These are phyloP conservation scores for Botrytis pseudocinerea DNA, from an alignment of 2,329 filamentous ascomycete species.

Conservation along the genomic window DNA sequence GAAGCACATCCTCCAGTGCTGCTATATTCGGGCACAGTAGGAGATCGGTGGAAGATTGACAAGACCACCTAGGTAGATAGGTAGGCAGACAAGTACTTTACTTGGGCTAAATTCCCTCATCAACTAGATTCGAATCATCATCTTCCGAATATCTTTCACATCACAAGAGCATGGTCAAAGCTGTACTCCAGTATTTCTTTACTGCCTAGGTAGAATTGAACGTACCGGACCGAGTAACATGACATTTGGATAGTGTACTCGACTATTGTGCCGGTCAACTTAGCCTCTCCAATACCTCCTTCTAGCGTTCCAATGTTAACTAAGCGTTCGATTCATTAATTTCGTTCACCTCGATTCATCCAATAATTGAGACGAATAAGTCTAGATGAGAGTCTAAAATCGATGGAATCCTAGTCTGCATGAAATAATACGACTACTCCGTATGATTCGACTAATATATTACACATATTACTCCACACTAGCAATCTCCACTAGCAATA, in stretches of 20 bases:
- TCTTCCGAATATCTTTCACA: conserved; percentile 4
- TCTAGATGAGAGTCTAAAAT: conserved; percentile 9
- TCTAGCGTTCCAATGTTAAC: not conserved
- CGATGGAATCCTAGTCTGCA: conserved; percentile 7
- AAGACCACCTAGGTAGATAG: not conserved
- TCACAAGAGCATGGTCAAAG: conserved; percentile 2
- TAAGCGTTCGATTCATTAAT: not conserved
- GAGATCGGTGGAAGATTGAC: not conserved
- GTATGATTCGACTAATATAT: not conserved
- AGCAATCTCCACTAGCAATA: not conserved
- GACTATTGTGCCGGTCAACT: not conserved
- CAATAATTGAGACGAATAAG: conserved; percentile 11
- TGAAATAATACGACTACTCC: not conserved
- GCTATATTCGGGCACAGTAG: not conserved
- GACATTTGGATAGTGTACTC: not conserved
- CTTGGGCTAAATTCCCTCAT: not conserved
- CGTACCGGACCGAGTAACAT: not conserved
- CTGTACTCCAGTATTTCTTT: not conserved
- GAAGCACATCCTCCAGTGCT: not conserved
- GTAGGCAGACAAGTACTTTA: not conserved
- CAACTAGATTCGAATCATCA: not conserved
- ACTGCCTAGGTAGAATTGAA: not conserved
- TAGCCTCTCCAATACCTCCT: not conserved
- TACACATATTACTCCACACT: not conserved
- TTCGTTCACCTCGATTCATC: conserved; percentile 10